A percentile compares a stretch with the other conserved stretches of the same genome.
Conservation (phyloP, 2,329 filamentous ascomycete genomes). For the Cladosporium colombiae region DNA sequence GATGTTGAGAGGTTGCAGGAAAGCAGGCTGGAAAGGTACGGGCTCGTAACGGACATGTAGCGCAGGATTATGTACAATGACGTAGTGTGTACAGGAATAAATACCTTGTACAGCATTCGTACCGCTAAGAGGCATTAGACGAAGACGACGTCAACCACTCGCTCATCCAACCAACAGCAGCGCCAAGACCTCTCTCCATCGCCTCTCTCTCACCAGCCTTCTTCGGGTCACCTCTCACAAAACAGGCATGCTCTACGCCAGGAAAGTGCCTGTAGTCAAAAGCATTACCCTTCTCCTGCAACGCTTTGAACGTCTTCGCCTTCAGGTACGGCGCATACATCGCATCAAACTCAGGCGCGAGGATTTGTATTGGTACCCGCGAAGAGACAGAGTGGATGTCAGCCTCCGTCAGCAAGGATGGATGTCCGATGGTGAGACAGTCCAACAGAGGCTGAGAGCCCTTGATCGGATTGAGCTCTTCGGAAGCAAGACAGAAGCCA, state of each 20-base stretch:
- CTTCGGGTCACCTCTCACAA: conserved; percentile 46
- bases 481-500: conserved; percentile 48
- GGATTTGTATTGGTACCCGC: conserved; percentile 52
- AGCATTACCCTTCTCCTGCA: conserved; percentile 42
- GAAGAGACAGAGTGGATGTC: conserved; percentile 48
- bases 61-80: neutral
- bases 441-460: conserved; percentile 43
- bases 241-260: conserved; percentile 50
- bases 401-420: conserved; percentile 43
- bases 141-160: neutral
- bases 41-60: neutral
- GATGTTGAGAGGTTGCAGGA: neutral
- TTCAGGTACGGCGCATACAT: conserved; percentile 51
- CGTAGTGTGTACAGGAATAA: neutral
- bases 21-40: neutral
- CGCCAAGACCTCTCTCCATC: conserved; percentile 48
- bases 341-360: conserved; percentile 53
- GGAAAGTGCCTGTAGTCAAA: conserved; percentile 57
- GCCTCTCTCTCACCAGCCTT: conserved; percentile 46
- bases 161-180: conserved; percentile 14
- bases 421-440: conserved; percentile 49
- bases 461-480: conserved; percentile 35
- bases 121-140: neutral
- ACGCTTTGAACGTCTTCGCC: conserved; percentile 41
- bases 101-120: neutral